These are phyloP conservation scores for Corinectria fuckeliana DNA, from an alignment of 2,329 filamentous ascomycete species.

Conservation along the genomic window DNA sequence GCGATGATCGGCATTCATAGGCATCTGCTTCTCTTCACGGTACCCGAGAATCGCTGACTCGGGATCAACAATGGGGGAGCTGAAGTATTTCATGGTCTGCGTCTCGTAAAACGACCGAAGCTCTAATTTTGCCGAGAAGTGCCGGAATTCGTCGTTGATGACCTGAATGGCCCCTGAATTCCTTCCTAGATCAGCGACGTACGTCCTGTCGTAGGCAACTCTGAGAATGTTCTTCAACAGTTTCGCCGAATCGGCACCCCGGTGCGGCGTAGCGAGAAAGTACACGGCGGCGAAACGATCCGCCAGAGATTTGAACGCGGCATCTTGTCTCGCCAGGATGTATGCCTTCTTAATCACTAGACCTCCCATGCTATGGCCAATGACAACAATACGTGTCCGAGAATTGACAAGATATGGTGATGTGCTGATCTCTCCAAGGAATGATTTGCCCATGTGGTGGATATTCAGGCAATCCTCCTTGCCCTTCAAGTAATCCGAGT, in stretches of 20 bases:
- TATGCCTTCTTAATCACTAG: conserved; percentile 44
- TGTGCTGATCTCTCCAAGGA: conserved; percentile 37
- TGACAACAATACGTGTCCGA: conserved; percentile 46
- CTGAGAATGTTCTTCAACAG: conserved; percentile 46
- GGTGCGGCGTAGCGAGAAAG: conserved; percentile 51
- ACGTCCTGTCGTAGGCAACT: conserved; percentile 41
- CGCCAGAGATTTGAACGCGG: conserved; percentile 37
- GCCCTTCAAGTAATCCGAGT: conserved; percentile 40
- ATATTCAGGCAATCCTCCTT: conserved; percentile 39
- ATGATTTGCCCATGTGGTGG: conserved; percentile 42
- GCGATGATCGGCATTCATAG: conserved; percentile 51
- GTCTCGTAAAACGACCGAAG: conserved; percentile 57
- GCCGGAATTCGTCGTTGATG: conserved; percentile 54
- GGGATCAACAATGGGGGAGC: conserved; percentile 43
- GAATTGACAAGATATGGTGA: conserved; percentile 29
- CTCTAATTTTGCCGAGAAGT: conserved; percentile 43
- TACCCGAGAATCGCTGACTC: conserved; percentile 53
- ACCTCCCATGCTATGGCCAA: conserved; percentile 56
- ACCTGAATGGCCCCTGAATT: conserved; percentile 44
- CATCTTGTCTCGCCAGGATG: conserved; percentile 43
- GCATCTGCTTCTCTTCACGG: conserved; percentile 45
- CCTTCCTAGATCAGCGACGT: conserved; percentile 46
- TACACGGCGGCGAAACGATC: conserved; percentile 43
- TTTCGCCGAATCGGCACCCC: conserved; percentile 47
- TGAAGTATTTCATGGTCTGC: conserved; percentile 23